Evolutionary conservation across 176 grass and related monocot species (phyloP), one percentile per base, ranked within the genome.

Genomic region (Oryza meyeriana): DNA sequence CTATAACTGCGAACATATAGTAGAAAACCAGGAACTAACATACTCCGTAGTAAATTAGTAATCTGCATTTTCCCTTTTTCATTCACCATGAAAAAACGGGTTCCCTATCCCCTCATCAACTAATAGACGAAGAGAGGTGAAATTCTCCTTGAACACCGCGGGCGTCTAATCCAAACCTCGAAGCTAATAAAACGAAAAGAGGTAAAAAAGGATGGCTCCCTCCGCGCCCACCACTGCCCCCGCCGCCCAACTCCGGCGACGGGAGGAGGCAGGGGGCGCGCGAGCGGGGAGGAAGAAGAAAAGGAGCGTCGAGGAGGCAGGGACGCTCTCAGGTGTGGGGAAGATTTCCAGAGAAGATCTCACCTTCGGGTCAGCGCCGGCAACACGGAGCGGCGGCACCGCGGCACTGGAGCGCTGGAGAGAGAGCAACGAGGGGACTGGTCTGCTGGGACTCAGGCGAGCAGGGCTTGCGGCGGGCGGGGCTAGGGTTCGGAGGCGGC

Each of bases 331-430:
- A 47, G 45, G 45, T 3, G 67, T 6, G 70, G 62, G 65, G 50
- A 27, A 41, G 71, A 58, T 12, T 30, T 42, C 25, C 3, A 48
- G 18, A 8, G 58, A 61, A 83, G 66, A 78, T 48, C 71, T 76
- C 64, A 90, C 88, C 88, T 80, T 72, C 4, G 79, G 74, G 59
- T 69, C 83, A 72, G 84, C 81, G 45, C 77, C 86, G 4, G 86
- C 83, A 20, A 84, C 92, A 75, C 84, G 89, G 44, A 89, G 80
- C 66, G 83, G 80, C 76, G 31, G 76, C 48, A 82, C 6, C 72
- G 67, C 61, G 24, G 82, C 75, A 89, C 67, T 79, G 73, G 80
- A n/a, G 66, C 83, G 81, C 30, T 76, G 76, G 26, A 75, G 40
- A 61, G 79, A 83, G 22, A 70, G 12, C 9, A 87, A 31, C 10